phyloP scores from a whole-genome alignment of 345 rosid genomes.

The Arabidopsis arenosa region DNA sequence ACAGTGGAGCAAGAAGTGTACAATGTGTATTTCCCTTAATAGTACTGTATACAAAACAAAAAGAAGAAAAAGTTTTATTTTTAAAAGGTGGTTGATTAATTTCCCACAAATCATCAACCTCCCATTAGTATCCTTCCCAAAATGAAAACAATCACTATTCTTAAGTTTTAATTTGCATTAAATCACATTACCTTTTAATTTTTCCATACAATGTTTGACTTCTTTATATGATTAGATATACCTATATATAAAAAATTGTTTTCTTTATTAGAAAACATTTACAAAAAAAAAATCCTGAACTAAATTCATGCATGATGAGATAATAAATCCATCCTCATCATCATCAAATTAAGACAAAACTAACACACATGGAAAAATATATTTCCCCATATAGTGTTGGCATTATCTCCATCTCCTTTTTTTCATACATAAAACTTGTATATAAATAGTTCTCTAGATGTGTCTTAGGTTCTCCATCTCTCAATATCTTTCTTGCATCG shows the following conservation, averaged over 20 bases:
- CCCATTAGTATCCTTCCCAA: slow-evolving; percentile 19
- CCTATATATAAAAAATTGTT: neutral
- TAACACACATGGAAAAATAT: slow-evolving; percentile 21
- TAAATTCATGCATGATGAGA: slow-evolving; percentile 31
- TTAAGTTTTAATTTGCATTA: neutral
- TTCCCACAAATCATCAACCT: slow-evolving; percentile 18
- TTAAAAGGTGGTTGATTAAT: slow-evolving; percentile 21
- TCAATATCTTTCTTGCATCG: neutral
- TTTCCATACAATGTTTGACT: slow-evolving; percentile 27
- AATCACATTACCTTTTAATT: neutral
- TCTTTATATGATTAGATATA: slow-evolving; percentile 23
- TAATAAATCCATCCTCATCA: slow-evolving; percentile 1
- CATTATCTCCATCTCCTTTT: neutral
- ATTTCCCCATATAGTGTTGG: neutral
- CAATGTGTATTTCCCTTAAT: neutral
- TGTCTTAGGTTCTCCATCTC: slow-evolving; percentile 8
- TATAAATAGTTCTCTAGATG: slow-evolving; percentile 36
- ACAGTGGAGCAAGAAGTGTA: slow-evolving; percentile 14
- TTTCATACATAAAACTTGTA: neutral
- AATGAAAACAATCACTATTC: neutral
- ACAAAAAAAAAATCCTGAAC: neutral
- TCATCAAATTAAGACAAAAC: slow-evolving; percentile 5
- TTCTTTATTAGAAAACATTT: neutral
- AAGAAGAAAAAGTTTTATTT: neutral
- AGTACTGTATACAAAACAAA: neutral